Evolutionary conservation across 805 yeast genomes (phyloP).

Genomic region (Tetrapisispora arboricola): DNA sequence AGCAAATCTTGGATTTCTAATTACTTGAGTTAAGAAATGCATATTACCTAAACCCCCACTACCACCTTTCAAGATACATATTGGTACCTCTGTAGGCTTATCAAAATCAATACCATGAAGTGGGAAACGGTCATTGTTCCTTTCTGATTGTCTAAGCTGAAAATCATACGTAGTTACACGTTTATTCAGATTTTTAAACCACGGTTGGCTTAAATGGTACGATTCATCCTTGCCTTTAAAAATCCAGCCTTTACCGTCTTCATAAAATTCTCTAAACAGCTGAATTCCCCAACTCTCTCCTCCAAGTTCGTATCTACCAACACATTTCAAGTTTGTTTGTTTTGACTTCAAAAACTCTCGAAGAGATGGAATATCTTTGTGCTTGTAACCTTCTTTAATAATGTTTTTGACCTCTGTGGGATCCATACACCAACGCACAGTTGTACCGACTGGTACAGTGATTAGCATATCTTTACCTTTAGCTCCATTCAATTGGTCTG

Average conservation of each 20-base stretch:
- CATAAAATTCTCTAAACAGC: slow-evolving; percentile 49
- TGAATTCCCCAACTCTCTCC: slow-evolving; percentile 40
- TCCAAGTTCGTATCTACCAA: slow-evolving; percentile 23
- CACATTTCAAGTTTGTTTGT: slow-evolving; percentile 26
- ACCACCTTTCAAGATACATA: slow-evolving; percentile 72
- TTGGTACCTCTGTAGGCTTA: slow-evolving; percentile 52
- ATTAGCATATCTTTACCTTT: slow-evolving; percentile 70
- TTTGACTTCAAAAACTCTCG: slow-evolving; percentile 17
- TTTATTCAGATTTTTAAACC: slow-evolving; percentile 53
- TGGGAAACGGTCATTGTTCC: slow-evolving; percentile 61
- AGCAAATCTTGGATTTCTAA: slow-evolving; percentile 85
- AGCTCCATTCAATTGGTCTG: slow-evolving; percentile 77
- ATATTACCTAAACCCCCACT: slow-evolving; percentile 92
- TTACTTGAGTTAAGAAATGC: slow-evolving; percentile 77
- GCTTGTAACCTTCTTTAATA: slow-evolving; percentile 12
- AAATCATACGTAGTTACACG: slow-evolving; percentile 58
- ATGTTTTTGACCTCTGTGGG: slow-evolving; percentile 39
- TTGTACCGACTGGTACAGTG: slow-evolving; percentile 88
- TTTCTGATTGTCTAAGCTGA: slow-evolving; percentile 47
- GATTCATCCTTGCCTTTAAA: slow-evolving; percentile 71
- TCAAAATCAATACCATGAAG: slow-evolving; percentile 68
- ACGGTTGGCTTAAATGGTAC: slow-evolving; percentile 54
- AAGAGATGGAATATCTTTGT: slow-evolving; percentile 13
- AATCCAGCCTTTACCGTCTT: slow-evolving; percentile 78
- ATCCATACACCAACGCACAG: slow-evolving; percentile 74